Conservation (phyloP, 805 yeast species). For the Cyberlindnera veronae region DNA sequence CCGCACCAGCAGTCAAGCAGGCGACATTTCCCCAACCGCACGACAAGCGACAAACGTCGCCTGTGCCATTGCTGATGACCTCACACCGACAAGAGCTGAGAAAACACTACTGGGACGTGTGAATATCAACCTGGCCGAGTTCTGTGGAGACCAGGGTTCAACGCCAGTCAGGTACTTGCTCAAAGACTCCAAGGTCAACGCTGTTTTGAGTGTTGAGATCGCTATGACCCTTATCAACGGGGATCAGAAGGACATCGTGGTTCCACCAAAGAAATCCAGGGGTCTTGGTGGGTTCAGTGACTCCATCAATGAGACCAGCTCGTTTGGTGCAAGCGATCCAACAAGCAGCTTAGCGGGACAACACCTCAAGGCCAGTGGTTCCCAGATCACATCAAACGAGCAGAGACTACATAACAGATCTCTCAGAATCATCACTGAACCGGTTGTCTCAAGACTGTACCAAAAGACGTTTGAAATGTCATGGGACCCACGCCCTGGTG, state of each 20-base stretch:
- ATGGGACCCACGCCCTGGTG: constrained; percentile 57
- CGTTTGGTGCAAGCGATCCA: constrained; percentile 7
- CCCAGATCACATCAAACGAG: constrained; percentile 10
- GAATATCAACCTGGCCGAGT: constrained; percentile 69
- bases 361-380: constrained; percentile 10
- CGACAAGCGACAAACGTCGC: constrained; percentile 4
- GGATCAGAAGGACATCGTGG: constrained; percentile 38
- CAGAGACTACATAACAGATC: constrained; percentile 14
- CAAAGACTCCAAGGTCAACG: constrained; percentile 77
- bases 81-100: constrained; percentile 5
- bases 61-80: constrained; percentile 6
- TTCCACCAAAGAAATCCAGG: constrained; percentile 42
- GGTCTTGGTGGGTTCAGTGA: constrained; percentile 41
- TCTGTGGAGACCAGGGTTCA: constrained; percentile 46
- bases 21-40: constrained; percentile 4
- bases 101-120: constrained; percentile 61
- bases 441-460: constrained; percentile 47
- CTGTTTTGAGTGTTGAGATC: constrained; percentile 65
- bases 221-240: constrained; percentile 44
- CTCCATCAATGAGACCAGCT: constrained; percentile 13
- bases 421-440: constrained; percentile 35
- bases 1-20: constrained; percentile 6
- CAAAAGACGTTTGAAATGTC: constrained; percentile 53
- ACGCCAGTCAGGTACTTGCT: constrained; percentile 60
- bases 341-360: constrained; percentile 3